Conservation (phyloP, 768 basidiomycete species). For the Tylopilus subfusipes region DNA sequence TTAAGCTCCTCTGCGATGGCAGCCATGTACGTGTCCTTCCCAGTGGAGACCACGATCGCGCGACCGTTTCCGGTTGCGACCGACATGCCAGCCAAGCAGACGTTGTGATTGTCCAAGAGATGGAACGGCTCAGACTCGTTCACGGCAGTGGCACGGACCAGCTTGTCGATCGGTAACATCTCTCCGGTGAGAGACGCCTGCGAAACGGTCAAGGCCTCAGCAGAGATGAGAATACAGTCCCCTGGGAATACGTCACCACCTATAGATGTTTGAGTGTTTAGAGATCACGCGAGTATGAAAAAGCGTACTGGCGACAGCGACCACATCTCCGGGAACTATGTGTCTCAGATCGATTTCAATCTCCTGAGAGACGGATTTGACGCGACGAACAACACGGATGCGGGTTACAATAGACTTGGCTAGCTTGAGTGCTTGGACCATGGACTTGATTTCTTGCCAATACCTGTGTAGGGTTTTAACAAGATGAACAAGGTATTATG, state of each 20-base stretch:
- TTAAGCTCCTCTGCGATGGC: conserved; percentile 34
- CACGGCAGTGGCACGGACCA: conserved; percentile 11
- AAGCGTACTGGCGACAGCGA: conserved; percentile 29
- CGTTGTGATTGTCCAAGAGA: conserved; percentile 31
- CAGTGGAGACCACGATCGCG: conserved; percentile 31
- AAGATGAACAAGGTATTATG: neutral
- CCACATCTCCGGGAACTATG: conserved; percentile 33
- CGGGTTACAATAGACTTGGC: conserved; percentile 34
- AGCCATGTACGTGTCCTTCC: conserved; percentile 34
- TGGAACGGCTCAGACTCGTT: conserved; percentile 21
- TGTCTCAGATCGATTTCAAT: conserved; percentile 30
- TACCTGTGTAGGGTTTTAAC: conserved; percentile 14
- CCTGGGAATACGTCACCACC: conserved; percentile 37
- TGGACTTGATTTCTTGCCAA: conserved; percentile 35
- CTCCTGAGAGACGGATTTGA: conserved; percentile 20
- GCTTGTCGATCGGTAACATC: conserved; percentile 34
- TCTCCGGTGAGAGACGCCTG: conserved; percentile 38
- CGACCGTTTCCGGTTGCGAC: conserved; percentile 33
- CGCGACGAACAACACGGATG: conserved; percentile 30
- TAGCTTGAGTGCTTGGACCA: conserved; percentile 33
- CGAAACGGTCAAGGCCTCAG: conserved; percentile 32
- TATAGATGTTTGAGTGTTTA: conserved; percentile 1
- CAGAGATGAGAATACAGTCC: conserved; percentile 32
- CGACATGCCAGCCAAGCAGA: conserved; percentile 35
- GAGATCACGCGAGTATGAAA: neutral